A percentile compares a stretch with the other conserved stretches of the same genome.
Conservation (phyloP, 2,329 filamentous ascomycete species). For the Drechslera avenae region DNA sequence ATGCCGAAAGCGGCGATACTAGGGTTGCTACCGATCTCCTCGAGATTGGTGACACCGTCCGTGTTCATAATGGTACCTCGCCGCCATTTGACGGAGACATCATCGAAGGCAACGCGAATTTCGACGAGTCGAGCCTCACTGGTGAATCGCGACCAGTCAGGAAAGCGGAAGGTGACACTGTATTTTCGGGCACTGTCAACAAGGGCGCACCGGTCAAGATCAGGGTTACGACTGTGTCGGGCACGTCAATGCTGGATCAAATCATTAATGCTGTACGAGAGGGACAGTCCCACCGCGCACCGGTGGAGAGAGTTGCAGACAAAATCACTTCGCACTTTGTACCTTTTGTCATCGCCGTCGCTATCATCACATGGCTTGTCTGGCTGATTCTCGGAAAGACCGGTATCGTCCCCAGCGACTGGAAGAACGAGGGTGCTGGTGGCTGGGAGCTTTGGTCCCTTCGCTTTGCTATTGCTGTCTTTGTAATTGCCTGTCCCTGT, state of each 20-base stretch:
- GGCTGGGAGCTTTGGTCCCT: constrained; percentile 75
- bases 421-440: constrained; percentile 60
- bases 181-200: constrained; percentile 78
- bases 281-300: constrained; percentile 75
- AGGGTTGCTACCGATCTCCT: constrained; percentile 70
- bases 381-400: constrained; percentile 71
- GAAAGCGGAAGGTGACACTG: constrained; percentile 66
- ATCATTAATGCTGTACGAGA: constrained; percentile 79
- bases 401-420: constrained; percentile 62
- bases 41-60: constrained; percentile 61
- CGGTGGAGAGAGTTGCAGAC: constrained; percentile 76
- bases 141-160: constrained; percentile 72
- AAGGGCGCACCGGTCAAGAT: constrained; percentile 67
- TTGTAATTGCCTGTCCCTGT: constrained; percentile 85
- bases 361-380: constrained; percentile 71
- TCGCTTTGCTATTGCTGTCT: constrained; percentile 84
- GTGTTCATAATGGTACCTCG: constrained; percentile 77
- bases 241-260: constrained; percentile 77
- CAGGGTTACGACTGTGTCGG: constrained; percentile 66
- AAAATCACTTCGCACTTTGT: constrained; percentile 77
- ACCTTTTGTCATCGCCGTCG: constrained; percentile 71
- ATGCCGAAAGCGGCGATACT: constrained; percentile 46
- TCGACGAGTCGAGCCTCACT: constrained; percentile 91
- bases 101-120: constrained; percentile 62
- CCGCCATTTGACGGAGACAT: constrained; percentile 81